Conservation (phyloP, 164 flowering plant species). For the Berberis vulgaris region DNA sequence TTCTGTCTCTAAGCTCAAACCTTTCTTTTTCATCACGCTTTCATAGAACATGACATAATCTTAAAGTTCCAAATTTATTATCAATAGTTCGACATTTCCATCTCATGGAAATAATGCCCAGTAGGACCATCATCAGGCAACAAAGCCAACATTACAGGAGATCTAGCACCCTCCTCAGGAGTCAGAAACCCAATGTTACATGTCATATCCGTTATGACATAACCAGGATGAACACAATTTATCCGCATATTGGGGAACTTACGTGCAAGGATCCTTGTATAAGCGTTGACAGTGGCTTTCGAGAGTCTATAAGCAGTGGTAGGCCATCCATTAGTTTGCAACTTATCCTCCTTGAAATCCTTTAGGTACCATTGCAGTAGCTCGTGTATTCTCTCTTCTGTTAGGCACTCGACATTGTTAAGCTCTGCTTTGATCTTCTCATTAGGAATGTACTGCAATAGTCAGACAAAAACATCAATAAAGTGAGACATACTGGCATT, state of each 20-base stretch:
- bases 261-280: constrained; percentile 15
- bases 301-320: constrained; percentile 15
- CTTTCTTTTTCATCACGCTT: too few species aligned
- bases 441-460: constrained; percentile 5
- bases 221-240: constrained; percentile 13
- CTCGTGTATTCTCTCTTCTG: constrained; percentile 27
- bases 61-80: too few species aligned
- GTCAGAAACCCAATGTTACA: constrained; percentile 4
- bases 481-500: too few species aligned
- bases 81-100: constrained; percentile 1
- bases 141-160: constrained; percentile 13
- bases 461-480: too few species aligned
- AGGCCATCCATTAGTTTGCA: constrained; percentile 36
- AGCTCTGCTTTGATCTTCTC: constrained; percentile 13
- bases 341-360: constrained; percentile 26
- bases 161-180: constrained; percentile 12
- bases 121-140: constrained; percentile 7
- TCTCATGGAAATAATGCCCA: constrained; percentile 7
- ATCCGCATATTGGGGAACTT: constrained; percentile 11
- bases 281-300: constrained; percentile 19
- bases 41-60: too few species aligned
- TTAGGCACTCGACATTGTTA: constrained; percentile 16
- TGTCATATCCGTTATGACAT: constrained; percentile 10
- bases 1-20: too few species aligned
- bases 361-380: constrained; percentile 18